phyloP scores from a whole-genome alignment of 495 filamentous ascomycete species.

The Aspergillus ellipticus region DNA sequence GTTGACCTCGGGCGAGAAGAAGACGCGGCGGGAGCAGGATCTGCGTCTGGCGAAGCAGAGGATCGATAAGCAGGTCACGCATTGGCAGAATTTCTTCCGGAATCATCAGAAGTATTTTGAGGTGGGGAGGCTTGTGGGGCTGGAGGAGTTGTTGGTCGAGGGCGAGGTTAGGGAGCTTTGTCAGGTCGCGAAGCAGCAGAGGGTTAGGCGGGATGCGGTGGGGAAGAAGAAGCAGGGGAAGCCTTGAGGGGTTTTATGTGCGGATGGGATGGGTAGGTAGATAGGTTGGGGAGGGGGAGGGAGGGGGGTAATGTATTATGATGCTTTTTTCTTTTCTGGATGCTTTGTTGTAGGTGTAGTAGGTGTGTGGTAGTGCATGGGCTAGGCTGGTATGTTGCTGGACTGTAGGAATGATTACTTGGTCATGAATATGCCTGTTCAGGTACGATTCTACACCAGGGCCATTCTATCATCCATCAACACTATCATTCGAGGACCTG shows the following conservation, averaged over 20 bases:
- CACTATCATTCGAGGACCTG: too few relatives aligned
- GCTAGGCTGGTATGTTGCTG: too few relatives aligned
- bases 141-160: conserved; percentile 24
- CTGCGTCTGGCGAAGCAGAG: conserved; percentile 38
- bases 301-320: too few relatives aligned
- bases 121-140: conserved; percentile 59
- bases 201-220: conserved; percentile 34
- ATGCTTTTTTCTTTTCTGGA: too few relatives aligned
- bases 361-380: too few relatives aligned
- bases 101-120: conserved; percentile 70
- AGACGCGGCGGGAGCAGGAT: conserved; percentile 52
- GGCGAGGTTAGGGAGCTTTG: conserved; percentile 45
- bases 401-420: too few relatives aligned
- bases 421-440: too few relatives aligned
- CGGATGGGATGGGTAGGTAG: not conserved
- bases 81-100: conserved; percentile 66
- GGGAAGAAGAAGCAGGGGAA: conserved; percentile 1
- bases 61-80: conserved; percentile 39
- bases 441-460: too few relatives aligned
- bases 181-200: conserved; percentile 39
- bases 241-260: not conserved
- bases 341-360: too few relatives aligned
- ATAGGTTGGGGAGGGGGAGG: not conserved
- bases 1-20: conserved; percentile 50
- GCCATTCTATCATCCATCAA: too few relatives aligned